These are phyloP conservation scores for Arctium lappa DNA, from an alignment of 129 eudicot genomes.

Conservation along the genomic window DNA sequence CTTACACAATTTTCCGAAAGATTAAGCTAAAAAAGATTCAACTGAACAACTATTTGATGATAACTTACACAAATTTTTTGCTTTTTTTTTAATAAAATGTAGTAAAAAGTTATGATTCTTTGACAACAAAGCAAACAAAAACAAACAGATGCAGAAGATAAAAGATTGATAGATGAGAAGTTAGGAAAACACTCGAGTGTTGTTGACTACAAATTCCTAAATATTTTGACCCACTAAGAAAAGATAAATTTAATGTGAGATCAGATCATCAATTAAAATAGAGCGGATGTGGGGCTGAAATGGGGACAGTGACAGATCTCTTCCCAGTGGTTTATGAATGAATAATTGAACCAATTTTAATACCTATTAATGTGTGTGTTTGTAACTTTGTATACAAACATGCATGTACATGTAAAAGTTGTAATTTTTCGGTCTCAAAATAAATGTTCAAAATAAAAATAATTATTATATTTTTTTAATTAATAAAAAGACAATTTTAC, in stretches of 20 bases:
- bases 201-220: slow-evolving; percentile 5
- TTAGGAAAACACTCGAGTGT: background rate
- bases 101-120: background rate
- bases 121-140: background rate
- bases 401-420: too few relatives aligned
- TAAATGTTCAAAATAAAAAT: too few relatives aligned
- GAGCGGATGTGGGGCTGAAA: slow-evolving; percentile 32
- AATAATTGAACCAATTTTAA: slow-evolving; percentile 4
- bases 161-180: background rate
- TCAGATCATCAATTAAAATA: slow-evolving; percentile 29
- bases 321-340: background rate
- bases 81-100: background rate
- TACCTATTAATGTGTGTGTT: background rate
- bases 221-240: slow-evolving; percentile 3
- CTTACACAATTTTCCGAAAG: background rate
- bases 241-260: slow-evolving; percentile 21
- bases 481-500: too few relatives aligned
- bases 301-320: slow-evolving; percentile 41
- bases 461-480: too few relatives aligned
- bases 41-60: background rate
- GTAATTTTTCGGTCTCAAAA: too few relatives aligned
- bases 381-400: background rate
- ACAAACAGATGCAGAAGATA: background rate
- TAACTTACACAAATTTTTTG: background rate
- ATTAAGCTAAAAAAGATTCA: background rate